phyloP scores from a whole-genome alignment of 495 filamentous ascomycete genomes.

The Aspergillus nanangensis region DNA sequence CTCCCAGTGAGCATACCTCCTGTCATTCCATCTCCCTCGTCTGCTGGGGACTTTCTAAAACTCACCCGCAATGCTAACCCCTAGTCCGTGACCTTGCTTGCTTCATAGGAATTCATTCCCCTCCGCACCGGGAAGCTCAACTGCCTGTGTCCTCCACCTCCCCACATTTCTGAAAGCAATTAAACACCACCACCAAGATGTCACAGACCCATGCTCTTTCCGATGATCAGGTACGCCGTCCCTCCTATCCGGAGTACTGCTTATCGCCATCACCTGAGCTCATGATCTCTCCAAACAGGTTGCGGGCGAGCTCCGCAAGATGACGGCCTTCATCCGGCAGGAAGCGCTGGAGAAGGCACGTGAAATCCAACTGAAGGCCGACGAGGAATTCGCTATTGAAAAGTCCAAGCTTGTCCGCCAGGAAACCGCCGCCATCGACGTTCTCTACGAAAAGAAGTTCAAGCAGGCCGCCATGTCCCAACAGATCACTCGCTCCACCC shows the following conservation, averaged over 20 bases:
- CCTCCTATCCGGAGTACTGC: neutral
- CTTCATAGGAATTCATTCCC: neutral
- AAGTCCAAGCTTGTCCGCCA: constrained; percentile 96
- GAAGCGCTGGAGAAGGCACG: constrained; percentile 94
- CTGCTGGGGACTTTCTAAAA: neutral
- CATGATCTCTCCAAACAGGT: constrained; percentile 53
- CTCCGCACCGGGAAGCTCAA: constrained; percentile 17
- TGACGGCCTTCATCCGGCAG: constrained; percentile 99
- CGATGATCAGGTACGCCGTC: constrained; percentile 79
- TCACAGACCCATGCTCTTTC: constrained; percentile 89
- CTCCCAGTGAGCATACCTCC: neutral
- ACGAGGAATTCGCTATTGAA: constrained; percentile 97
- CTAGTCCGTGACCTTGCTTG: neutral
- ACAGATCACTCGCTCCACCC: constrained; percentile 91
- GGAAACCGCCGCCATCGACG: constrained; percentile 90
- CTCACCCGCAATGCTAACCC: neutral
- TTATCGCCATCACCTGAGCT: neutral
- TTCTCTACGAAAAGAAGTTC: constrained; percentile 92
- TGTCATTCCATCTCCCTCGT: neutral
- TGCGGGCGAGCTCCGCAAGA: constrained; percentile 93
- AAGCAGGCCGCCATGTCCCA: constrained; percentile 95
- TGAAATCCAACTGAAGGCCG: constrained; percentile 95
- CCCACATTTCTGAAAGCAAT: constrained; percentile 18
- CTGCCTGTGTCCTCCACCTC: constrained; percentile 1
- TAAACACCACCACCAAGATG: constrained; percentile 56